Conservation (phyloP, 2,329 filamentous ascomycete species). For the Penicillium olsonii region DNA sequence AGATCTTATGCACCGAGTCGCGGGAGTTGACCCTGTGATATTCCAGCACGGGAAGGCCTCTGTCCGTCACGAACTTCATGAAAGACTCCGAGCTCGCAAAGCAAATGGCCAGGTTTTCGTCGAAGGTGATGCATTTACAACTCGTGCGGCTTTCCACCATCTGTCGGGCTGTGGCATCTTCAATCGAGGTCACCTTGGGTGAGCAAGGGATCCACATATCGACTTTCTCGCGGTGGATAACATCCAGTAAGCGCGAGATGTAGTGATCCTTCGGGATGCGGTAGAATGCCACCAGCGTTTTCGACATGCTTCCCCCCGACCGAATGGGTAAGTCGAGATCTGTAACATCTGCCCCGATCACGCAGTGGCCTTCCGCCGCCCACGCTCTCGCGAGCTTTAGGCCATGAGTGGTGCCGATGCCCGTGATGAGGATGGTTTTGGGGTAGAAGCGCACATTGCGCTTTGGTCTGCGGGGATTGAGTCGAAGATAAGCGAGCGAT, state of each 20-base stretch:
- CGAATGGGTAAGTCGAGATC: slow-evolving; percentile 45
- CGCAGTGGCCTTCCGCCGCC: slow-evolving; percentile 64
- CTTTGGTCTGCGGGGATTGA: slow-evolving; percentile 24
- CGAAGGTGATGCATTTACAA: slow-evolving; percentile 67
- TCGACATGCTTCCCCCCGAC: slow-evolving; percentile 61
- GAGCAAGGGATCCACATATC: slow-evolving; percentile 76
- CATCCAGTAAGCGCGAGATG: slow-evolving; percentile 56
- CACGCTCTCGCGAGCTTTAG: slow-evolving; percentile 67
- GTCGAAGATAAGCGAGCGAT: slow-evolving; percentile 29
- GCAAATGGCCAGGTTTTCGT: slow-evolving; percentile 55
- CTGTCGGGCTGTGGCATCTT: slow-evolving; percentile 67
- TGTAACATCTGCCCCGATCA: slow-evolving; percentile 70
- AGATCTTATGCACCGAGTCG: slow-evolving; percentile 55
- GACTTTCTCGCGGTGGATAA: slow-evolving; percentile 62
- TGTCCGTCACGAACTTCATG: slow-evolving; percentile 56
- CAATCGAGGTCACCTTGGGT: slow-evolving; percentile 64
- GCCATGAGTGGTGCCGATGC: slow-evolving; percentile 72
- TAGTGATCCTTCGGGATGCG: slow-evolving; percentile 54
- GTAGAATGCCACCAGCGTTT: slow-evolving; percentile 58
- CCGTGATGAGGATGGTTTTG: slow-evolving; percentile 68
- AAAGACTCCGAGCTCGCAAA: slow-evolving; percentile 69
- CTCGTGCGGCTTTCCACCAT: slow-evolving; percentile 58
- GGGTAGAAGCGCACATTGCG: slow-evolving; percentile 41
- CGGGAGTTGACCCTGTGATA: slow-evolving; percentile 56
- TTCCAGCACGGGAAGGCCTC: slow-evolving; percentile 58